Conservation (phyloP, 352 stramenopile species). For the Phytophthora lateralis region DNA sequence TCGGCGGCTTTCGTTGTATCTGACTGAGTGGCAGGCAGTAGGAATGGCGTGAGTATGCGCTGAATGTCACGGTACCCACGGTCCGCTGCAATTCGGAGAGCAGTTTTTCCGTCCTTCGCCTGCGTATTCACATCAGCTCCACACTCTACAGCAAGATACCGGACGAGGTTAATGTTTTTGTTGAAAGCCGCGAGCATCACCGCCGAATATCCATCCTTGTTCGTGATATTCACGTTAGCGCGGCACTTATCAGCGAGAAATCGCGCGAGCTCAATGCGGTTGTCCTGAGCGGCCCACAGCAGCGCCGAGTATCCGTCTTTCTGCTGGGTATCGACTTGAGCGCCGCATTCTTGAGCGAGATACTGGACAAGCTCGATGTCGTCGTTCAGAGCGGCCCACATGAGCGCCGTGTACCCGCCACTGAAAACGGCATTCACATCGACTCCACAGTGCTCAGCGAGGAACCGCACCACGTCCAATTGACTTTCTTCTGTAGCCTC, state of each 20-base stretch:
- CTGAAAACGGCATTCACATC: neutral
- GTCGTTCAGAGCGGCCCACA: neutral
- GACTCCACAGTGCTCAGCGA: neutral
- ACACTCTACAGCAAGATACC: neutral
- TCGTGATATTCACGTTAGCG: neutral
- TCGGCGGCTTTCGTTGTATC: neutral
- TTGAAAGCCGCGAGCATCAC: neutral
- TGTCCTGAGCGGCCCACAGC: neutral
- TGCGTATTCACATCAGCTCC: neutral
- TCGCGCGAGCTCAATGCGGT: neutral
- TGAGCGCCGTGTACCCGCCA: neutral
- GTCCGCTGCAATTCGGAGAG: neutral
- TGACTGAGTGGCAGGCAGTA: neutral
- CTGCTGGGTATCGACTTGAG: neutral
- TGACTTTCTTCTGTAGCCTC: neutral
- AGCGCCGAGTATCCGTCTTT: neutral
- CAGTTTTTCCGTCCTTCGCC: neutral
- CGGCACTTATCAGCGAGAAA: neutral
- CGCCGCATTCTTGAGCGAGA: neutral
- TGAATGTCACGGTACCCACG: constrained; percentile 1
- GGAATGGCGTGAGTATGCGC: constrained; percentile 2
- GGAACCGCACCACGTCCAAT: neutral
- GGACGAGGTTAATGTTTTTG: neutral
- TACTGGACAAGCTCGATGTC: neutral
- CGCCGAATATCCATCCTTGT: neutral